Evolutionary conservation across 495 filamentous ascomycete genomes (phyloP).

Genomic region (Neurospora sp.): DNA sequence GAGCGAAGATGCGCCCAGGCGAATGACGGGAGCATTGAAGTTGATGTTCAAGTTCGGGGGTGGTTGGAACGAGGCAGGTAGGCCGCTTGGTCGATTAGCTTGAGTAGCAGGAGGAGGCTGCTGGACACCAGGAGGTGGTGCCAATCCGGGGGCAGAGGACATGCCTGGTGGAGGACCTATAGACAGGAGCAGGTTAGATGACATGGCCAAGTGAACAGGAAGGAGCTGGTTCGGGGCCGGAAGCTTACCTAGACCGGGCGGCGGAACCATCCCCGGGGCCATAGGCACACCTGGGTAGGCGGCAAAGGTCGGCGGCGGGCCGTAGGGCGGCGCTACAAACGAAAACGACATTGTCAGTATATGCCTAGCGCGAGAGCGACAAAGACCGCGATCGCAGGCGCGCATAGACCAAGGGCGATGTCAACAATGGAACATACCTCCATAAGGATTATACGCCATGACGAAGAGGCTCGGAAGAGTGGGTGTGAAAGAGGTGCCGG

Average conservation of each 20-base stretch:
- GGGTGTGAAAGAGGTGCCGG: not conserved
- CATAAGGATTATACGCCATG: slow-evolving; percentile 72
- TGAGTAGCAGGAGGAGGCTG: slow-evolving; percentile 54
- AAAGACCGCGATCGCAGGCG: not conserved
- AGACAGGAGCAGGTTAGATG: not conserved
- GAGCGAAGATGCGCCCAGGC: slow-evolving; percentile 62
- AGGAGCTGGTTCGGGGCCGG: slow-evolving; percentile 5
- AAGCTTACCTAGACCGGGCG: slow-evolving; percentile 76
- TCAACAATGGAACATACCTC: slow-evolving; percentile 42
- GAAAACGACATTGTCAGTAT: slow-evolving; percentile 4
- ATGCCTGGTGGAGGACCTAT: slow-evolving; percentile 59
- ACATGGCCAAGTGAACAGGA: not conserved
- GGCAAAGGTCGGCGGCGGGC: slow-evolving; percentile 61
- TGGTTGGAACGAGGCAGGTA: slow-evolving; percentile 79
- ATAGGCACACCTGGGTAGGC: slow-evolving; percentile 56
- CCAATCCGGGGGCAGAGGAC: slow-evolving; percentile 69
- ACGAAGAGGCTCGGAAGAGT: slow-evolving; percentile 3
- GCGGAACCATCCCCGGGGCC: slow-evolving; percentile 58
- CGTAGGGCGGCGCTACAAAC: slow-evolving; percentile 45
- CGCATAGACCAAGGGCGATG: not conserved
- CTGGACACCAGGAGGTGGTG: slow-evolving; percentile 70
- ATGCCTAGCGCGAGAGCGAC: not conserved
- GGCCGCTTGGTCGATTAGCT: slow-evolving; percentile 65
- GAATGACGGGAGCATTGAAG: slow-evolving; percentile 94
- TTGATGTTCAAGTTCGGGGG: slow-evolving; percentile 96